phyloP scores from a whole-genome alignment of 2,329 filamentous ascomycete genomes.

The Pseudonectria foliicola region DNA sequence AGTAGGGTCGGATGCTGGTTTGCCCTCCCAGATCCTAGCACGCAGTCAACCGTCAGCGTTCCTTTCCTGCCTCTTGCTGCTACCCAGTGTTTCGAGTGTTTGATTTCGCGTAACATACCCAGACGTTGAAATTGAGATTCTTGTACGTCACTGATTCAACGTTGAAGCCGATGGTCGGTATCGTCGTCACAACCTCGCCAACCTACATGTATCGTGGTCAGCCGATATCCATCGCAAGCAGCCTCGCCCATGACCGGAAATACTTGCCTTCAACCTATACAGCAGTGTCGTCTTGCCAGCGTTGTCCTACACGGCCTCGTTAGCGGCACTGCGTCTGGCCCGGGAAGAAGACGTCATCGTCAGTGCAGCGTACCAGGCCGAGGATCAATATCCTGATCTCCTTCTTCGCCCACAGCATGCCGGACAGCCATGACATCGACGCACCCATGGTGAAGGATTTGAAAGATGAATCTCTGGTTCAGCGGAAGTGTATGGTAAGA shows the following conservation, averaged over 20 bases:
- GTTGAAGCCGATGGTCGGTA: conserved; percentile 98
- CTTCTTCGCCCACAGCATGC: conserved; percentile 84
- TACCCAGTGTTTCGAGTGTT: neutral
- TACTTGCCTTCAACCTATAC: conserved; percentile 81
- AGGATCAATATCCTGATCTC: conserved; percentile 95
- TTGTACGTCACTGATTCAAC: conserved; percentile 98
- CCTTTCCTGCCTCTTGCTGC: no score
- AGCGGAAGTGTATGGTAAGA: conserved; percentile 1
- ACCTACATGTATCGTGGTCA: conserved; percentile 53
- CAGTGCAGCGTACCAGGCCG: conserved; percentile 62
- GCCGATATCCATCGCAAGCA: conserved; percentile 1
- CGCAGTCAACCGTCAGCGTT: conserved; percentile 7
- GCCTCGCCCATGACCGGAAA: neutral
- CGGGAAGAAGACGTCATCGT: conserved; percentile 13
- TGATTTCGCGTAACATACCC: conserved; percentile 51
- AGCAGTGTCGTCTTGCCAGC: conserved; percentile 96
- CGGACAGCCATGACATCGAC: conserved; percentile 62
- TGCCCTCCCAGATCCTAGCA: conserved; percentile 83
- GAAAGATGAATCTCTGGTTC: conserved; percentile 7
- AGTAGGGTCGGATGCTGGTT: conserved; percentile 97
- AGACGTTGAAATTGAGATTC: conserved; percentile 98
- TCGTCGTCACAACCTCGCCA: conserved; percentile 96
- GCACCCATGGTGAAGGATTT: conserved; percentile 48
- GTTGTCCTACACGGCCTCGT: conserved; percentile 62
- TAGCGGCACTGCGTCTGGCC: conserved; percentile 13